phyloP scores from a whole-genome alignment of 345 rosid genomes.

The Eucalyptus urophylla region DNA sequence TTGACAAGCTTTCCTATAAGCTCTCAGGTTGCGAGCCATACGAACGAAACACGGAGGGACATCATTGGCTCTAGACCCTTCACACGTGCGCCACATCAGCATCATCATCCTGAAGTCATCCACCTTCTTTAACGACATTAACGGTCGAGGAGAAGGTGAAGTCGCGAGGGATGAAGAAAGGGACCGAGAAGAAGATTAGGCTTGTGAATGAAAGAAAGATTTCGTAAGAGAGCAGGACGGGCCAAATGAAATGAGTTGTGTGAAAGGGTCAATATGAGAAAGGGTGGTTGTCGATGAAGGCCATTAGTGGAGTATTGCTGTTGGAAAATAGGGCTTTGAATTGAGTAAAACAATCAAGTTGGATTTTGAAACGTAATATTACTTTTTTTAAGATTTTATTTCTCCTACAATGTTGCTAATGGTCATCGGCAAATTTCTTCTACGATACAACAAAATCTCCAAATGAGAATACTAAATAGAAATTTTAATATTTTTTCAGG shows the following conservation, averaged over 20 bases:
- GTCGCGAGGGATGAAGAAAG: neutral
- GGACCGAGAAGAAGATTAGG: neutral
- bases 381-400: accelerated
- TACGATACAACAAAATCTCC: accelerated
- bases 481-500: accelerated
- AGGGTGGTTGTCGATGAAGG: neutral
- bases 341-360: too few species aligned
- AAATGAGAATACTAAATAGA: accelerated
- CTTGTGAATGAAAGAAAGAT: neutral
- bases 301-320: accelerated
- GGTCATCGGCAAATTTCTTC: accelerated
- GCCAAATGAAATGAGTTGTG: neutral
- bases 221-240: neutral
- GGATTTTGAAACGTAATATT: accelerated
- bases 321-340: accelerated
- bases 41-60: neutral
- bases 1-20: too few species aligned
- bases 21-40: neutral
- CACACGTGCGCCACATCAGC: neutral
- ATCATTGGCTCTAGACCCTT: neutral
- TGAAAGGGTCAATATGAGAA: neutral
- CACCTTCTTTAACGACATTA: neutral
- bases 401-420: accelerated
- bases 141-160: neutral
- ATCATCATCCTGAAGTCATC: neutral